Percentiles rank a stretch among this genome's conserved stretches.
Conservation (phyloP, 2,329 filamentous ascomycete genomes). For the Calonectria fujianensis region DNA sequence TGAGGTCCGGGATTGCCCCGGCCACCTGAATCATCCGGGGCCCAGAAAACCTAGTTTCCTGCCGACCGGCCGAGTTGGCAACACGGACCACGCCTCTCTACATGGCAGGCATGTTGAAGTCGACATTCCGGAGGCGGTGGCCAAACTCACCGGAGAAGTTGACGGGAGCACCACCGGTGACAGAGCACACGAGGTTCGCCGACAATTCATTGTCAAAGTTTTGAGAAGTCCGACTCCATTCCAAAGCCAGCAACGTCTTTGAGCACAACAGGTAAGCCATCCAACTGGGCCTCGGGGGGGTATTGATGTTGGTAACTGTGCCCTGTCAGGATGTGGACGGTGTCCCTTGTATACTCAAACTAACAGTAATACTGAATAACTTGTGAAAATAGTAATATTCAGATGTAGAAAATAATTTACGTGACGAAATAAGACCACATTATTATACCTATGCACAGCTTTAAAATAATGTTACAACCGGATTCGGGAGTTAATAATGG, state of each 20-base stretch:
- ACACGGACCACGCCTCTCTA: conserved; percentile 16
- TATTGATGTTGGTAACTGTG: not conserved
- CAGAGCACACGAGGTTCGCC: not conserved
- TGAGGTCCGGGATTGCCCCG: not conserved
- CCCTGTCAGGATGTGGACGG: not conserved
- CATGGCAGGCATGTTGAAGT: conserved; percentile 22
- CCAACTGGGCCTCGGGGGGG: not conserved
- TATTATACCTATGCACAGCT: too few relatives aligned
- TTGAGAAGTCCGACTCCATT: not conserved
- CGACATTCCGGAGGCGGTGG: not conserved
- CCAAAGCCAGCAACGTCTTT: conserved; percentile 12
- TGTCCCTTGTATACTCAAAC: too few relatives aligned
- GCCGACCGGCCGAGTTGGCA: not conserved
- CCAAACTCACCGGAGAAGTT: conserved; percentile 2
- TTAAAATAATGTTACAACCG: too few relatives aligned
- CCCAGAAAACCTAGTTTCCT: not conserved
- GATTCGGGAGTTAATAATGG: too few relatives aligned
- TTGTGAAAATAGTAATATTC: too few relatives aligned
- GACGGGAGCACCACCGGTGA: conserved; percentile 3
- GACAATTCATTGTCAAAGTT: conserved; percentile 5
- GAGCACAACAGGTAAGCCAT: not conserved
- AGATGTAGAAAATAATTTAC: too few relatives aligned
- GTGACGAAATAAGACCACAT: too few relatives aligned
- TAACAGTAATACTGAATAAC: too few relatives aligned
- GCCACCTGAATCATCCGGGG: not conserved